Conservation (phyloP, 805 yeast species). For the Candida patagonica region DNA sequence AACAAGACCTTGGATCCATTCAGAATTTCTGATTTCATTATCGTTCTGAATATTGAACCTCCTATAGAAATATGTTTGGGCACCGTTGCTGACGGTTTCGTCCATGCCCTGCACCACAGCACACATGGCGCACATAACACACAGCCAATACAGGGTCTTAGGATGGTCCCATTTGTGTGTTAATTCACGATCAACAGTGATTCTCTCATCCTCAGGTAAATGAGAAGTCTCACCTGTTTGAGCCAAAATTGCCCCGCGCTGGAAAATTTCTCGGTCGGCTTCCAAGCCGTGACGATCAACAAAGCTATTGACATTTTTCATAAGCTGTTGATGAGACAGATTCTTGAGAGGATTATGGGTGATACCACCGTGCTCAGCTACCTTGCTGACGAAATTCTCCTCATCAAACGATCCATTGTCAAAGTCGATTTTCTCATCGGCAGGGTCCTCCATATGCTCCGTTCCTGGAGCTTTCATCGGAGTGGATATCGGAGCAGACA, state of each 20-base stretch:
- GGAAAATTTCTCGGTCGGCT: conserved; percentile 22
- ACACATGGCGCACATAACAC: conserved; percentile 55
- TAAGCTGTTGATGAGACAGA: conserved; percentile 12
- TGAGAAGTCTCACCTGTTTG: conserved; percentile 36
- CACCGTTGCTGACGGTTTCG: conserved; percentile 63
- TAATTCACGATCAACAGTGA: conserved; percentile 35
- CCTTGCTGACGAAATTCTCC: conserved; percentile 8
- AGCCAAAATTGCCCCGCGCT: conserved; percentile 49
- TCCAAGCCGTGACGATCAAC: conserved; percentile 22
- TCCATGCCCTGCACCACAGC: conserved; percentile 71
- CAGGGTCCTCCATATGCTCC: conserved; percentile 10
- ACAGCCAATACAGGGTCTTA: conserved; percentile 34
- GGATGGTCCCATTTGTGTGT: conserved; percentile 40
- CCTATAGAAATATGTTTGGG: conserved; percentile 37
- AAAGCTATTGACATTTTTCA: conserved; percentile 15
- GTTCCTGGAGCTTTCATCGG: conserved; percentile 15
- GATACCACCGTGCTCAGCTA: conserved; percentile 17
- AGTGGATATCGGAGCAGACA: conserved; percentile 12
- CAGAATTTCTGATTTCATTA: conserved; percentile 5
- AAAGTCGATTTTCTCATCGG: conserved; percentile 5
- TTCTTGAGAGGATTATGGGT: conserved; percentile 19
- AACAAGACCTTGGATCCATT: conserved; percentile 47
- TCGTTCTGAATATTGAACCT: conserved; percentile 13
- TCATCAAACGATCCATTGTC: background rate
- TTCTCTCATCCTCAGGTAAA: conserved; percentile 28